Percentiles rank a stretch among this genome's conserved stretches.
Evolutionary conservation across 148 eudicot genomes (phyloP).

Genomic region (Rhododendron ovatum): DNA sequence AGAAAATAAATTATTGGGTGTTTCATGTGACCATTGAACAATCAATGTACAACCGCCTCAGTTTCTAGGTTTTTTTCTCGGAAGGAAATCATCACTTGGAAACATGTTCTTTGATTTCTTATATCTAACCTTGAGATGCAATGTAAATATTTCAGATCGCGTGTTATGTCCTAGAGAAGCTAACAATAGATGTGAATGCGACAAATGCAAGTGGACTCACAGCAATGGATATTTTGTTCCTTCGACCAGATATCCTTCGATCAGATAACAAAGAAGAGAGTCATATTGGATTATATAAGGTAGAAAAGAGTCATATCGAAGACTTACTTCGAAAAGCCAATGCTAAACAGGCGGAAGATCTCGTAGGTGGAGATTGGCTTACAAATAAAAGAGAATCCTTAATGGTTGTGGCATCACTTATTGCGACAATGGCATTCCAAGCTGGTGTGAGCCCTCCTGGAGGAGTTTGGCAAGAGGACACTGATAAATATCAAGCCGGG

Average conservation of each 20-base stretch:
- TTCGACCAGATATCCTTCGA: not conserved
- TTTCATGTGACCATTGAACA: too few species aligned
- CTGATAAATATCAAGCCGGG: slow-evolving; percentile 8
- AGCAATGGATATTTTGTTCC: slow-evolving; percentile 7
- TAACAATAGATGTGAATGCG: slow-evolving; percentile 1
- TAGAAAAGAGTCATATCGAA: not conserved
- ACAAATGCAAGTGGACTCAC: slow-evolving; percentile 9
- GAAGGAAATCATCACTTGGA: too few species aligned
- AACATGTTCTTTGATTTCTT: not conserved
- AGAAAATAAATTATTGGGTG: too few species aligned
- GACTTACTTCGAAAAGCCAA: not conserved
- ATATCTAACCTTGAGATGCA: not conserved
- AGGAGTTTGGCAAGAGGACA: slow-evolving; percentile 30
- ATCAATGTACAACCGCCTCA: too few species aligned
- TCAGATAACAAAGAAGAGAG: not conserved
- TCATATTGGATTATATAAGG: not conserved
- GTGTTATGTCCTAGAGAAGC: not conserved
- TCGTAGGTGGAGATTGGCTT: slow-evolving; percentile 3
- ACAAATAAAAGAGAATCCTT: slow-evolving; percentile 6
- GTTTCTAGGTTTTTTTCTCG: not conserved
- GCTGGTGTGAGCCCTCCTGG: slow-evolving; percentile 34
- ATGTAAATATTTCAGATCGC: not conserved
- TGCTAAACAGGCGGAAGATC: too few species aligned
- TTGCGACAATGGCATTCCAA: slow-evolving; percentile 38
- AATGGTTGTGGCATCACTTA: slow-evolving; percentile 37